A percentile compares a stretch with the other conserved stretches of the same genome.
These are phyloP conservation scores for Paecilomyces variotii DNA, from an alignment of 2,329 filamentous ascomycete genomes.

Conservation along the genomic window DNA sequence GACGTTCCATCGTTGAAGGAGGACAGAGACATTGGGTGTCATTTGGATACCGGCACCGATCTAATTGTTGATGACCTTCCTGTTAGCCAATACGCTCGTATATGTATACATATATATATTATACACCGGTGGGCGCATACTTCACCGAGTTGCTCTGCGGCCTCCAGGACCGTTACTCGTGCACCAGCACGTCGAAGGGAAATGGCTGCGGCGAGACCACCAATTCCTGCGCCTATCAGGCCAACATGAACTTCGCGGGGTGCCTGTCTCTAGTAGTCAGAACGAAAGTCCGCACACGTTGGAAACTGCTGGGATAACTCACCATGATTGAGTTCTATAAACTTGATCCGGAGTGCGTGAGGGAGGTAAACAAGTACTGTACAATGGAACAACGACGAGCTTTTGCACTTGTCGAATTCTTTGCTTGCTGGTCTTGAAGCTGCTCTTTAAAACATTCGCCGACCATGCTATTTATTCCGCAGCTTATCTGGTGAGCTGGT, in stretches of 20 bases:
- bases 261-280: not conserved
- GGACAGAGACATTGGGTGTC: constrained; percentile 34
- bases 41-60: constrained; percentile 32
- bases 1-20: constrained; percentile 34
- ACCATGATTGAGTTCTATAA: not conserved
- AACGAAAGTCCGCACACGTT: not conserved
- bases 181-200: constrained; percentile 33
- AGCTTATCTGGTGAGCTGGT: not conserved
- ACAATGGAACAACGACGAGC: too few species aligned
- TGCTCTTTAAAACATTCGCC: not conserved
- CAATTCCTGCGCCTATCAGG: constrained; percentile 33
- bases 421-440: not conserved
- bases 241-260: constrained; percentile 12
- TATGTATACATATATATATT: not conserved
- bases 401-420: not conserved
- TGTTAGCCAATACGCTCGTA: not conserved
- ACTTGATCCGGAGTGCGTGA: not conserved
- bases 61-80: constrained; percentile 4
- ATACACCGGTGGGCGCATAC: constrained; percentile 12
- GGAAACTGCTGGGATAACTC: not conserved
- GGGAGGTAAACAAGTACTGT: too few species aligned
- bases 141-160: constrained; percentile 34
- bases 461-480: not conserved
- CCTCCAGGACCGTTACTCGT: constrained; percentile 35
- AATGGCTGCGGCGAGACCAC: constrained; percentile 37